Base-by-base conservation (phyloP, 768 basidiomycete genomes). In the Clathrus columnatus region DNA sequence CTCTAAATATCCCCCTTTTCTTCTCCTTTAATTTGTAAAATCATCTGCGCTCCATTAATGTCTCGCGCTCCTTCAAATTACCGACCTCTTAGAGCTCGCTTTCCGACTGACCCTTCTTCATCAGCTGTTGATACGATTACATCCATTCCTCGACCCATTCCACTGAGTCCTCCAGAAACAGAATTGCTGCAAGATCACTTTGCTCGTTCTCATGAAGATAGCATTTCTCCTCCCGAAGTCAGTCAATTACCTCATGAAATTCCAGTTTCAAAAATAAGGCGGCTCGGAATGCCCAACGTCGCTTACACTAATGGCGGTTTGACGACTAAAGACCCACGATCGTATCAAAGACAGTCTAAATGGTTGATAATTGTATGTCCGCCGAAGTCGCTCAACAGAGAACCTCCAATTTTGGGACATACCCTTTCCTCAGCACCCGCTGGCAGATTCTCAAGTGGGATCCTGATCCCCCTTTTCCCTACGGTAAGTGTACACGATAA, bases 401-500 rank as follows among this genome's bases (percentile, higher is more conserved):
- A 83, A 59, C 81, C 81, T 63, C 78, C 80, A 0, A 76, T 74
- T 16, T 71, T 83, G 17, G 81, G 83, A 0, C 75, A 80, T 51
- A 80, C 81, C 0, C 63, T 84, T 20, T 76, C 79, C 8, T 73
- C 71, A 18, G 83, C 83, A 0, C 82, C 84, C 23, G 69, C 73
- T 21, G 73, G 80, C 52, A 77, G 87, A 21, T 67, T 87, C 45
- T 73, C 80, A 28, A 81, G 84, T 60, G 87, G 87, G 17, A 72
- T 85, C 20, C 67, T 89, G 20, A 83, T 90, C 80, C 85, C 87
- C 7, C 72, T 90, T 29, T 80, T 83, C 62, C 80, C 87, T 29
- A 85, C 85, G 7, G 87, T 87, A 68, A 60, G 71, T 59, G 23
- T 56, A 63, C 24, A 45, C 17, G 7, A 36, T 36, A 36, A 14